phyloP scores from a whole-genome alignment of 1,284 basidiomycete species.

The Cryptococcus sp. region DNA sequence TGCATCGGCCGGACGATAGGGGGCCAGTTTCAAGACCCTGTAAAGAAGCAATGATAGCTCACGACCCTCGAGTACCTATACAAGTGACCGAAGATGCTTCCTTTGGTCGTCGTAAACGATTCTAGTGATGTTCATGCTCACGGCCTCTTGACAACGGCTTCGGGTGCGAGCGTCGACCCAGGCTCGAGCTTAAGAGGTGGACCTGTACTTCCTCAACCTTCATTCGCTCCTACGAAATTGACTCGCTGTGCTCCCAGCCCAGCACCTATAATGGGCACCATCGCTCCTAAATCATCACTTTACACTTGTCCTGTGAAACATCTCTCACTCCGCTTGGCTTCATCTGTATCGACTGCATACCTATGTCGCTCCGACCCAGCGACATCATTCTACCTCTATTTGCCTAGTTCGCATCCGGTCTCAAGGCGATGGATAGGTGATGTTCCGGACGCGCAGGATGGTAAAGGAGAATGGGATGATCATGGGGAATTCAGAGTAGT shows the following conservation, averaged over 20 bases:
- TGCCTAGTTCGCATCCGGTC: conserved; percentile 12
- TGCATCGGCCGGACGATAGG: too few relatives aligned
- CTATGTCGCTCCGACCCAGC: background rate
- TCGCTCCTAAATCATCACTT: background rate
- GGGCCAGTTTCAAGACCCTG: too few relatives aligned
- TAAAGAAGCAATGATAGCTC: too few relatives aligned
- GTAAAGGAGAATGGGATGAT: background rate
- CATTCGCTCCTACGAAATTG: background rate
- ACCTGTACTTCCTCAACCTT: background rate
- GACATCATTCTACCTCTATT: conserved; percentile 13
- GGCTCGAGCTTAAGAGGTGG: too few relatives aligned
- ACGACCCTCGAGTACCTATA: too few relatives aligned
- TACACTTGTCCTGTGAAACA: background rate
- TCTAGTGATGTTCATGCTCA: too few relatives aligned
- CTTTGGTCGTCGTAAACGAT: too few relatives aligned
- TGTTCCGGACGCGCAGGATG: background rate
- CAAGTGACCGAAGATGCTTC: too few relatives aligned
- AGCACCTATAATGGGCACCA: background rate
- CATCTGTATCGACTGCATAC: background rate
- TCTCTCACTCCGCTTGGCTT: background rate
- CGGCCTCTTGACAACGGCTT: too few relatives aligned
- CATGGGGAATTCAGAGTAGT: conserved; percentile 4
- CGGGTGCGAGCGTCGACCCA: too few relatives aligned
- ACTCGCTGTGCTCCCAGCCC: background rate
- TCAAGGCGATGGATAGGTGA: conserved; percentile 3